phyloP scores from a whole-genome alignment of 768 basidiomycete species.

The Russula dissimulans region DNA sequence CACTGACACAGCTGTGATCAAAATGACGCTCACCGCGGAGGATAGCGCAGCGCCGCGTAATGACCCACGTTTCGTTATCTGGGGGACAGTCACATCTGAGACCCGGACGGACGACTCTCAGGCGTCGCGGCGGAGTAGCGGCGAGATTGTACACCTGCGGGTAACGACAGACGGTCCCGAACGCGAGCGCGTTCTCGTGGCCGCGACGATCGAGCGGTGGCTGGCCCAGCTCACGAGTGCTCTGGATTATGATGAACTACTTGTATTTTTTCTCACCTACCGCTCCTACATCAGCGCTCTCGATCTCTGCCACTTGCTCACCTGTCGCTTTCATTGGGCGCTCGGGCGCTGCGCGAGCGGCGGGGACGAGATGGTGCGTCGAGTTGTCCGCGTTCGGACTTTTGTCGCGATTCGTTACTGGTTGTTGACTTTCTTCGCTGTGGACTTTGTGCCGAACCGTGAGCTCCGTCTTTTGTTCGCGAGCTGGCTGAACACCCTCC shows the following conservation, averaged over 20 bases:
- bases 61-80: constrained; percentile 87
- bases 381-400: constrained; percentile 79
- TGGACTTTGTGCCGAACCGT: constrained; percentile 78
- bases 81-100: constrained; percentile 52
- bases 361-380: constrained; percentile 61
- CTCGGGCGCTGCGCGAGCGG: constrained; percentile 40
- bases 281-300: constrained; percentile 73
- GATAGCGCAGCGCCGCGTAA: constrained; percentile 68
- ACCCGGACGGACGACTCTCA: constrained; percentile 21
- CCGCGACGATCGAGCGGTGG: constrained; percentile 90
- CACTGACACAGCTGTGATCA: constrained; percentile 59
- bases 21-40: constrained; percentile 56
- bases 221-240: constrained; percentile 85
- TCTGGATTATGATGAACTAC: constrained; percentile 76
- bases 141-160: constrained; percentile 7
- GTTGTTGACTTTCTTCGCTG: constrained; percentile 82
- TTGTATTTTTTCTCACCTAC: constrained; percentile 89
- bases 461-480: constrained; percentile 66
- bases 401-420: constrained; percentile 88
- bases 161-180: constrained; percentile 25
- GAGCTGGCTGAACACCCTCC: constrained; percentile 72
- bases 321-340: constrained; percentile 87
- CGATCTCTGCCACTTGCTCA: constrained; percentile 74
- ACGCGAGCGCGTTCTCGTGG: constrained; percentile 53
- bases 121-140: constrained; percentile 17